Conservation (phyloP, 2,329 filamentous ascomycete genomes). For the Periconia macrospinosa region DNA sequence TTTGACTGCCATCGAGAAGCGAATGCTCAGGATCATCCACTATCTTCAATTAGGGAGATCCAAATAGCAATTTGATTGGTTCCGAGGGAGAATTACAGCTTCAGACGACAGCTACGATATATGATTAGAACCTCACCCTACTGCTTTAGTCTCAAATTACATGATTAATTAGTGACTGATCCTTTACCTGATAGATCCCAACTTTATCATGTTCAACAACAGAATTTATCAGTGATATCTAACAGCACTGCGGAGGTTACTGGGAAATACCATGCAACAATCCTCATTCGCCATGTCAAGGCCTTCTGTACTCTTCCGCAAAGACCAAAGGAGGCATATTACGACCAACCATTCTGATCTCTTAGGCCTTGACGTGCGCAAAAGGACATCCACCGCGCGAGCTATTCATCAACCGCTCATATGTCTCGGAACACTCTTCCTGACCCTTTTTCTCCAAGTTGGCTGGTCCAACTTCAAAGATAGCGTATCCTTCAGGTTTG, state of each 20-base stretch:
- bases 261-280: too few relatives aligned
- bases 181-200: too few relatives aligned
- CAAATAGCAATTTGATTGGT: background rate
- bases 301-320: too few relatives aligned
- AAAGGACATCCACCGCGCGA: constrained; percentile 36
- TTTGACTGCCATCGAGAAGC: background rate
- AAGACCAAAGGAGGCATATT: too few relatives aligned
- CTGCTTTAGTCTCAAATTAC: background rate
- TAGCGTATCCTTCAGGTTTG: constrained; percentile 57
- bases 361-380: constrained; percentile 7
- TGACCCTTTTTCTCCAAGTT: constrained; percentile 53
- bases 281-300: too few relatives aligned
- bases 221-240: too few relatives aligned
- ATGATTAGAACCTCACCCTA: constrained; percentile 10
- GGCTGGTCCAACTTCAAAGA: constrained; percentile 65
- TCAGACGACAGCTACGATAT: constrained; percentile 17
- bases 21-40: constrained; percentile 1
- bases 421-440: constrained; percentile 26
- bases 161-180: too few relatives aligned
- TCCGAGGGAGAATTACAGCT: constrained; percentile 8
- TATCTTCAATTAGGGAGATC: background rate
- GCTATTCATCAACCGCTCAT: constrained; percentile 24
- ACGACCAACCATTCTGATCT: background rate
- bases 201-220: too few relatives aligned
- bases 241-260: too few relatives aligned